Evolutionary conservation across 495 filamentous ascomycete species (phyloP), one percentile per base, ranked within the genome.

Genomic region (Extremus antarcticus): DNA sequence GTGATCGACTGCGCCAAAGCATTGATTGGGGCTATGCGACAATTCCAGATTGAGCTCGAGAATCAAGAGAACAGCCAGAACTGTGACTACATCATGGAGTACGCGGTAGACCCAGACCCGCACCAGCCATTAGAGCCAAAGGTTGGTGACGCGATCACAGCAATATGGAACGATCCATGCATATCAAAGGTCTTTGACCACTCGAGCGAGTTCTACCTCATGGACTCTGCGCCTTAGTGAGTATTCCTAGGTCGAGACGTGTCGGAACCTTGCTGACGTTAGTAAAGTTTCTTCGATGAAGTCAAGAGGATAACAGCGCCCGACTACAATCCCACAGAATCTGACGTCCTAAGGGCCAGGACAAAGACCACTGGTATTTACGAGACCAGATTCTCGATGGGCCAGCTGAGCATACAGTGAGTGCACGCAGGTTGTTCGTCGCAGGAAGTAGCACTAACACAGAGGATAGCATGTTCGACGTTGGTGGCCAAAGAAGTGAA

Each of bases 291-390:
- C 73, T 96, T 98, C 68, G 87, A 95, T 38, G 87, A 96, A 68
- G 88, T 88, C 21, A 75, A 76, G 57, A 79, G 92, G 67, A 98
- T 98, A 74, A 78, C 87, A n/a, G 71, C 80, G 16, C 74, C 78
- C 13, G 85, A 92, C 47, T 98, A 96, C 63, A 87, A 88, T 39
- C 92, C 92, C 0, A 84, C 82, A 55, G 92, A 96, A 64, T 82
- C 88, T 63, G 92, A 97, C 68, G 91, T 98, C 32, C 78, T 98
- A 35, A 84, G 92, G 62, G 92, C 92, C 43, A 73, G 92, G 78
- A 97, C 92, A 24, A 98, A 98, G 74, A 98, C 92, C n/a, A 98
- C 92, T 0, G 92, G 92, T 77, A 98, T 98, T 59, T 98, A 96
- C 68, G 92, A 98, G 70, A 98, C 92, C 32, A 78, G 92, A 53